Base-by-base conservation (phyloP, 2,329 filamentous ascomycete species). In the Nectriaceae sp. region DNA sequence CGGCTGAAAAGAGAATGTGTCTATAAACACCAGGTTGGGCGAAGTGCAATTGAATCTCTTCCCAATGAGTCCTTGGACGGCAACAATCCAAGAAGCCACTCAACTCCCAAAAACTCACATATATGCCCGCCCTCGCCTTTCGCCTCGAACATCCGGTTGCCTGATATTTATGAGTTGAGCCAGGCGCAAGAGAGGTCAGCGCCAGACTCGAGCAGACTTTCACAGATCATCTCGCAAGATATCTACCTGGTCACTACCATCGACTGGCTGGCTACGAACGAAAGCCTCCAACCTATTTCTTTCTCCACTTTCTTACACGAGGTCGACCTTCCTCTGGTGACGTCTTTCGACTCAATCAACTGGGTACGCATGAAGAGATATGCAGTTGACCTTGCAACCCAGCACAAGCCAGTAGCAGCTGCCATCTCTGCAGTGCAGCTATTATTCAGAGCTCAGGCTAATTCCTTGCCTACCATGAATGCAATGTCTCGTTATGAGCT, bases 261-360 rank as follows among this genome's bases (percentile, higher is more conserved):
- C 40, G 49, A 51, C 22, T 31, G 37, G 29, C 24, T 47, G 8
- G 22, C 39, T 8, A 37, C 44, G 21, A 47, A 21, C 11, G 49
- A 47, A 33, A 35, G 26, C 21, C 45, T 40, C 11, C 35, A 44
- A n/a, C 33, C 37, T 18, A 19, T 41, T 16, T 44, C 45, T 15
- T 47, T 47, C 29, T 16, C 22, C 21, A 44, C 40, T 33, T 51
- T 51, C 26, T 40, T 44, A 5, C 18, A 47, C 18, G 33, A 48
- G 26, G 40, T 51, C 5, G 49, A 51, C 22, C 48, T 35, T 16
- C 49, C 45, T 40, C 29, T 47, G 22, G 40, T 51, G 8, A 40
- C 45, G 13, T 45, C 45, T 36, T 51, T 51, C 22, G 49, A 48
- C 21, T 19, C 26, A 18, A 24, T 44, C 13, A 45, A 48, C 20